A percentile compares a stretch with the other conserved stretches of the same genome.
phyloP scores from a whole-genome alignment of 2,329 filamentous ascomycete genomes.

The Juglanconis sp. region DNA sequence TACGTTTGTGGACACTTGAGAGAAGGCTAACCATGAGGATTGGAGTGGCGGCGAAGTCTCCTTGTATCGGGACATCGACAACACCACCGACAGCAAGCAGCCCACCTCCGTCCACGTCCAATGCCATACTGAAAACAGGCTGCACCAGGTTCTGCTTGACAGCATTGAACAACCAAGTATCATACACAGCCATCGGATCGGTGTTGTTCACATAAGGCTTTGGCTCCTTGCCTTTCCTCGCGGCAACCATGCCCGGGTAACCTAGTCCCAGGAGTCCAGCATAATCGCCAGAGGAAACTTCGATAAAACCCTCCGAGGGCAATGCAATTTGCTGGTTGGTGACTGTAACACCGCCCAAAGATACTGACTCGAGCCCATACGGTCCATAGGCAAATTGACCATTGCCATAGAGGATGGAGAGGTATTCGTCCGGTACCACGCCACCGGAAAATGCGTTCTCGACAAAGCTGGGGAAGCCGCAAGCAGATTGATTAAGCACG shows the following conservation, averaged over 20 bases:
- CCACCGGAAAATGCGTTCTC: not conserved
- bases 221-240: not conserved
- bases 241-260: conserved; percentile 12
- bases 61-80: conserved; percentile 4
- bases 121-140: conserved; percentile 14
- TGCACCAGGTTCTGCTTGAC: conserved; percentile 5
- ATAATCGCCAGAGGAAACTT: conserved; percentile 4
- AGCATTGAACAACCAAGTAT: conserved; percentile 14
- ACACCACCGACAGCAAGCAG: conserved; percentile 8
- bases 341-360: conserved; percentile 7
- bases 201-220: not conserved
- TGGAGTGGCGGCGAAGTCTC: conserved; percentile 3
- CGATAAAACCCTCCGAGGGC: conserved; percentile 4
- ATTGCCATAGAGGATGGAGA: conserved; percentile 9
- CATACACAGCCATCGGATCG: conserved; percentile 1
- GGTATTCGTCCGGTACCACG: conserved; percentile 4
- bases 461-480: conserved; percentile 5
- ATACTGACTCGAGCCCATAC: conserved; percentile 7
- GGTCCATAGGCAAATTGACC: conserved; percentile 11
- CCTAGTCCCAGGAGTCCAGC: conserved; percentile 13
- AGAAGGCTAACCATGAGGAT: conserved; percentile 7
- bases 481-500: not conserved
- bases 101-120: conserved; percentile 11
- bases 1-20: fast-evolving
- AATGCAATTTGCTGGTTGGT: conserved; percentile 8